Evolutionary conservation across 768 basidiomycete species (phyloP), one percentile per base, ranked within the genome.

Genomic region (Phlegmacium glaucopus): DNA sequence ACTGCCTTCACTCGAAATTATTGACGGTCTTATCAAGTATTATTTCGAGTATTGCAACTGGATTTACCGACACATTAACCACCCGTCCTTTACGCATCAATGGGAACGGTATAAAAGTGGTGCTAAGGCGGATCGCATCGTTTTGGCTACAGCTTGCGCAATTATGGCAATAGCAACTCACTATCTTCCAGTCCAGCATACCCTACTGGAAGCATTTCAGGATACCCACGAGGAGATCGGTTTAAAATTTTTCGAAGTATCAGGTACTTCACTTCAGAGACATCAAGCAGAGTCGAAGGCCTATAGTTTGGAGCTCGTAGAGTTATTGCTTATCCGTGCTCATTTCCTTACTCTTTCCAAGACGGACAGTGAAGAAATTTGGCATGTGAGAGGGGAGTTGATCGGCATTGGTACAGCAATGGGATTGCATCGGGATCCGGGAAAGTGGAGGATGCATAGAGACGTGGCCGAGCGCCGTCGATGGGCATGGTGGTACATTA

Each of bases 401-500:
- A 68, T 90, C 28, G 81, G 80, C 22, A 83, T 90, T 49, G 87
- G 76, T 7, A 85, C 81, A 54, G 90, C 89, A 10, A 83, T 92
- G 82, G 90, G 90, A 9, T 68, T 92, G 7, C 90, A 92, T 65
- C 81, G 90, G 15, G 90, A 92, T 65, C 90, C 90, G n/a, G 82
- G 78, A 37, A 82, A 83, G 61, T 89, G 82, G 76, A 76, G 77
- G 51, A 83, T 89, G 75, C 79, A 76, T 42, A 74, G 75, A 48
- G 82, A 82, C 49, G 67, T 82, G 9, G 83, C 87, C 29, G 90
- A 91, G 62, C 76, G 90, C 48, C 73, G 90, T 42, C 73, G 90
- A 45, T 91, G 90, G 90, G 87, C 87, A 6, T 92, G 90, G 90
- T 92, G 90, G 90, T 87, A 92, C 64, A 87, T 89, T 50, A 66